These are phyloP conservation scores for Pseudocercospora pini-densiflorae DNA, from an alignment of 2,329 filamentous ascomycete genomes.

Conservation along the genomic window DNA sequence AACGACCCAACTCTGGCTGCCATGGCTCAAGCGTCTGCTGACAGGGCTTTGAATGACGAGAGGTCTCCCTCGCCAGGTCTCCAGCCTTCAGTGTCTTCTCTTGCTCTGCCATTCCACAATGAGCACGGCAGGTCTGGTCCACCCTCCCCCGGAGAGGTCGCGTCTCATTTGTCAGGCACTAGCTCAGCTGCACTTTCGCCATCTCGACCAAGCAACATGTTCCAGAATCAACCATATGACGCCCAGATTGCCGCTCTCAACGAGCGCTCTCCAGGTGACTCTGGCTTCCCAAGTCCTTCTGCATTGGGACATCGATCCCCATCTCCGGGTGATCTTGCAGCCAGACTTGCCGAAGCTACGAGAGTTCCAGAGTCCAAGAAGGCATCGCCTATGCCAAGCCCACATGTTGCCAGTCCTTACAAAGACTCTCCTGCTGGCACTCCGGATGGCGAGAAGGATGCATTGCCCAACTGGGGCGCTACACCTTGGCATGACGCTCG, in stretches of 20 bases:
- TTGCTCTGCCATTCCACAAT: slow-evolving; percentile 5
- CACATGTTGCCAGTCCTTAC: slow-evolving; percentile 3
- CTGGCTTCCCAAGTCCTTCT: slow-evolving; percentile 2
- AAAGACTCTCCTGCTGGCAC: not conserved
- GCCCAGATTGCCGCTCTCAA: slow-evolving; percentile 16
- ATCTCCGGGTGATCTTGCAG: slow-evolving; percentile 4
- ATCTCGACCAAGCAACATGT: not conserved
- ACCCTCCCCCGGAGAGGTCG: slow-evolving; percentile 10
- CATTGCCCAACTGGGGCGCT: not conserved
- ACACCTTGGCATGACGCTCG: slow-evolving; percentile 3
- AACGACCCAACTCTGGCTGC: slow-evolving; percentile 2
- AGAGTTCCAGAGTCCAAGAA: not conserved
- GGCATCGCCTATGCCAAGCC: not conserved
- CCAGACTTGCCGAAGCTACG: not conserved
- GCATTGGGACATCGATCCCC: not conserved
- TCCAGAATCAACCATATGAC: slow-evolving; percentile 3
- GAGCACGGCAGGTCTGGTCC: not conserved
- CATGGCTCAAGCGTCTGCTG: slow-evolving; percentile 1
- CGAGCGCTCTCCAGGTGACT: not conserved
- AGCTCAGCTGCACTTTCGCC: not conserved
- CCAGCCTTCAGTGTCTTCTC: slow-evolving; percentile 9
- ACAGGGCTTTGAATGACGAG: not conserved
- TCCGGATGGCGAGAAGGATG: slow-evolving; percentile 6
- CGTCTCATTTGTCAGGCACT: slow-evolving; percentile 9
- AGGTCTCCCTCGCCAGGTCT: slow-evolving; percentile 5